These are phyloP conservation scores for Naganishia cerealis DNA, from an alignment of 1,284 basidiomycete genomes.

Conservation along the genomic window DNA sequence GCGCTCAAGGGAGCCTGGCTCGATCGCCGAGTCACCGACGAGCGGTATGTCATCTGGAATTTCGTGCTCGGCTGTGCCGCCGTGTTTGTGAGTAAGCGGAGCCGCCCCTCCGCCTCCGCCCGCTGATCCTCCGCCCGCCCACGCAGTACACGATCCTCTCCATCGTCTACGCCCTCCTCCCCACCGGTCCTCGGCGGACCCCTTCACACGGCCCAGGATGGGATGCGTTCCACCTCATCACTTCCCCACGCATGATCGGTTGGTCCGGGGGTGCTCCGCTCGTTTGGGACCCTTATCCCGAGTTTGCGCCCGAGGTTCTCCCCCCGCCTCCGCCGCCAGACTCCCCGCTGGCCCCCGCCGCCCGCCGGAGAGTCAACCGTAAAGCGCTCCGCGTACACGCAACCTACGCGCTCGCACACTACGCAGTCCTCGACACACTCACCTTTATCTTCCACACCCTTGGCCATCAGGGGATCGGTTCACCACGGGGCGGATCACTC, in stretches of 20 bases:
- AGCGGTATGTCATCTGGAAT: constrained; percentile 27
- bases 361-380: neutral
- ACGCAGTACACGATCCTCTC: constrained; percentile 26
- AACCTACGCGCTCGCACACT: constrained; percentile 11
- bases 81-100: constrained; percentile 22
- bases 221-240: constrained; percentile 31
- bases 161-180: constrained; percentile 28
- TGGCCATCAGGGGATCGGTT: constrained; percentile 12
- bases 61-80: constrained; percentile 33
- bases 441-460: constrained; percentile 25
- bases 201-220: constrained; percentile 8
- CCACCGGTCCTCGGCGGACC: constrained; percentile 6
- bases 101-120: neutral
- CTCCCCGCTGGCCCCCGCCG: neutral
- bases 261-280: constrained; percentile 27
- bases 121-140: neutral
- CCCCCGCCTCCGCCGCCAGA: neutral
- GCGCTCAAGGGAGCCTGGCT: constrained; percentile 28
- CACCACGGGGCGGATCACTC: constrained; percentile 13
- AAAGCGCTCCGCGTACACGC: constrained; percentile 13
- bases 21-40: constrained; percentile 8
- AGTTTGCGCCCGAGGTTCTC: neutral
- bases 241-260: constrained; percentile 31
- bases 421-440: constrained; percentile 13
- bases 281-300: constrained; percentile 1